Conservation (phyloP, 345 rosid species). For the Salix suchowensis region DNA sequence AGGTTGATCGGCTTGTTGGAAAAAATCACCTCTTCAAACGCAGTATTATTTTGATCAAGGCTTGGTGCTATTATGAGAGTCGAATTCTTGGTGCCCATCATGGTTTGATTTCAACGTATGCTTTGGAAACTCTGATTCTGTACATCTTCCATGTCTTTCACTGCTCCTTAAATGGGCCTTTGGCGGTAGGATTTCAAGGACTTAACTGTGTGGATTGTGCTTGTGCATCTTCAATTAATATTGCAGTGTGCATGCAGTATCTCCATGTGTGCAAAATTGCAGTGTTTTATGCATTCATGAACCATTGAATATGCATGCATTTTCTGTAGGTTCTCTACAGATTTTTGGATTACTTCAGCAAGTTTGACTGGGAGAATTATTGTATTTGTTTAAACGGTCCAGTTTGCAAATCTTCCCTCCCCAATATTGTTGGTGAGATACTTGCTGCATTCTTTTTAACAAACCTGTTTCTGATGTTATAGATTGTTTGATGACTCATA, state of each 20-base stretch:
- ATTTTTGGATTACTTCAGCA: conserved; percentile 74
- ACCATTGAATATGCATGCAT: conserved; percentile 1
- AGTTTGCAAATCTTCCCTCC: conserved; percentile 50
- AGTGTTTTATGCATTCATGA: not conserved
- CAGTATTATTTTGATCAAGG: conserved; percentile 71
- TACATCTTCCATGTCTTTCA: conserved; percentile 69
- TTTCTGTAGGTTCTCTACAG: conserved; percentile 53
- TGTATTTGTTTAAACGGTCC: conserved; percentile 62
- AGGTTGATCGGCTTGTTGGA: conserved; percentile 66
- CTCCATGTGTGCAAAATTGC: not conserved
- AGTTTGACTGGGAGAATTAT: conserved; percentile 73
- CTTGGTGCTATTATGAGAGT: conserved; percentile 97
- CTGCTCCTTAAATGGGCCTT: conserved; percentile 62
- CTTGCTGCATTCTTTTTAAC: not conserved
- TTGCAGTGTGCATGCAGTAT: not conserved
- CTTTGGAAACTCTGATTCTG: conserved; percentile 69
- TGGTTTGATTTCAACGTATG: conserved; percentile 84
- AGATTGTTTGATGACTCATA: not conserved
- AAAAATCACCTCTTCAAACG: conserved; percentile 81
- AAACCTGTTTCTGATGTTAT: not conserved
- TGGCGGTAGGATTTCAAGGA: conserved; percentile 46
- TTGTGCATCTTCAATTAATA: not conserved
- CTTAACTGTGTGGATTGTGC: not conserved
- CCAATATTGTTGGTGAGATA: conserved; percentile 50
- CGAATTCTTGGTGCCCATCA: conserved; percentile 84